Evolutionary conservation across 2,329 filamentous ascomycete genomes (phyloP).

Genomic region (Colletotrichum tabaci): DNA sequence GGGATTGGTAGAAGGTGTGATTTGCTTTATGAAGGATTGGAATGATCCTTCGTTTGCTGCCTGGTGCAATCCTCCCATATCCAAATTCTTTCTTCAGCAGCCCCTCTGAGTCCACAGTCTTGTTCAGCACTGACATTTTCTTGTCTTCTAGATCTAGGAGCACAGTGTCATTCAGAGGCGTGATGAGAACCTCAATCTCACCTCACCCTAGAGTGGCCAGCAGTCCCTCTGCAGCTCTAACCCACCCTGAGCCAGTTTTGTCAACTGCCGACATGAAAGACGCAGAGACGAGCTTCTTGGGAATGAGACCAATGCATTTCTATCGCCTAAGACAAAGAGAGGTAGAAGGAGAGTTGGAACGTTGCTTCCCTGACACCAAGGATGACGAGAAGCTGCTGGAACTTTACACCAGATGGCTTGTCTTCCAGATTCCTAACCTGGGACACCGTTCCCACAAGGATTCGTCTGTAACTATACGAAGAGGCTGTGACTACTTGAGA

Average conservation of each 20-base stretch:
- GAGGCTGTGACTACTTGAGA: constrained; percentile 43
- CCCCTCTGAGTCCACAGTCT: neutral
- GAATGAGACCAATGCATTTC: constrained; percentile 6
- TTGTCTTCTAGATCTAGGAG: neutral
- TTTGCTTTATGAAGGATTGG: neutral
- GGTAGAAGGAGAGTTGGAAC: constrained; percentile 19
- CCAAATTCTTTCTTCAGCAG: neutral
- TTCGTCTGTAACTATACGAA: constrained; percentile 27
- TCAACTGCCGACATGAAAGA: neutral
- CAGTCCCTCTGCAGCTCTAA: no score
- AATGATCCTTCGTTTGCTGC: neutral
- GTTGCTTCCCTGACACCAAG: constrained; percentile 4
- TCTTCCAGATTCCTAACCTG: constrained; percentile 17
- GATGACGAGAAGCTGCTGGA: constrained; percentile 18
- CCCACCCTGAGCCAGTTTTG: neutral
- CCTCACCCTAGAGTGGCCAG: neutral
- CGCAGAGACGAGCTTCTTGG: neutral
- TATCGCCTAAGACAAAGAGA: constrained; percentile 4
- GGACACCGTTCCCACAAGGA: neutral
- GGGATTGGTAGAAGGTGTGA: neutral
- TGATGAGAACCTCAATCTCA: neutral
- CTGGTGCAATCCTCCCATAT: neutral
- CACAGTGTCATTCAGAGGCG: no score
- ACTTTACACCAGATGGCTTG: constrained; percentile 33
- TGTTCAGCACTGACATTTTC: no score